Percentiles rank a stretch among this genome's conserved stretches.
phyloP scores from a whole-genome alignment of 2,329 filamentous ascomycete genomes.

The Fusarium chuoi region DNA sequence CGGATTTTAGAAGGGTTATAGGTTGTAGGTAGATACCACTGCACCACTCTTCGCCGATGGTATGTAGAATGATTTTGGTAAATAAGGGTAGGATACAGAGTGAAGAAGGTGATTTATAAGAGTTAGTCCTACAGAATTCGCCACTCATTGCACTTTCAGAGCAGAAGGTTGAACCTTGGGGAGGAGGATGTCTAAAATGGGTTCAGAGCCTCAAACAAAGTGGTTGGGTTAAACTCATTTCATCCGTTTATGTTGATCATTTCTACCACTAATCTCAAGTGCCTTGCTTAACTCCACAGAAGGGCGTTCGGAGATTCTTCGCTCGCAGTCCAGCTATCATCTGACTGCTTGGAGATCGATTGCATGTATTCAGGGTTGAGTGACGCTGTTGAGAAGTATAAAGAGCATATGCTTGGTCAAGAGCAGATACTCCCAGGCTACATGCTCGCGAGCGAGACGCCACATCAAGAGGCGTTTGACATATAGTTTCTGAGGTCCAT shows the following conservation, averaged over 20 bases:
- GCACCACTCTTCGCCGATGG: not conserved
- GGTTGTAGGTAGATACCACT: slow-evolving; percentile 8
- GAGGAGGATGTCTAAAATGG: no score
- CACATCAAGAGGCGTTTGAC: not conserved
- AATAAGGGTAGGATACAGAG: not conserved
- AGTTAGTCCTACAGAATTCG: no score
- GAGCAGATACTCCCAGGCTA: not conserved
- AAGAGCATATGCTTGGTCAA: not conserved
- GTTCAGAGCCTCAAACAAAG: no score
- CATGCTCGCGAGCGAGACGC: not conserved
- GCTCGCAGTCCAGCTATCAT: accelerated
- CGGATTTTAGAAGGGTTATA: not conserved
- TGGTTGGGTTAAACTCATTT: no score
- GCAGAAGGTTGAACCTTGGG: no score
- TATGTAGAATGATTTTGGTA: not conserved
- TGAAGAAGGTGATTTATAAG: not conserved
- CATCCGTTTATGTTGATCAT: no score
- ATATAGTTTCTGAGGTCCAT: not conserved
- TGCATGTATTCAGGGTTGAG: not conserved
- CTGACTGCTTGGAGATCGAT: not conserved
- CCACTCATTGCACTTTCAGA: no score
- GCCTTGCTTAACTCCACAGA: not conserved
- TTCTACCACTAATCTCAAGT: not conserved
- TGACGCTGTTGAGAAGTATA: not conserved
- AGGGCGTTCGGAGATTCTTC: accelerated